Evolutionary conservation across 768 basidiomycete species (phyloP), one percentile per base, ranked within the genome.

Genomic region (Gloeostereum incarnatum): DNA sequence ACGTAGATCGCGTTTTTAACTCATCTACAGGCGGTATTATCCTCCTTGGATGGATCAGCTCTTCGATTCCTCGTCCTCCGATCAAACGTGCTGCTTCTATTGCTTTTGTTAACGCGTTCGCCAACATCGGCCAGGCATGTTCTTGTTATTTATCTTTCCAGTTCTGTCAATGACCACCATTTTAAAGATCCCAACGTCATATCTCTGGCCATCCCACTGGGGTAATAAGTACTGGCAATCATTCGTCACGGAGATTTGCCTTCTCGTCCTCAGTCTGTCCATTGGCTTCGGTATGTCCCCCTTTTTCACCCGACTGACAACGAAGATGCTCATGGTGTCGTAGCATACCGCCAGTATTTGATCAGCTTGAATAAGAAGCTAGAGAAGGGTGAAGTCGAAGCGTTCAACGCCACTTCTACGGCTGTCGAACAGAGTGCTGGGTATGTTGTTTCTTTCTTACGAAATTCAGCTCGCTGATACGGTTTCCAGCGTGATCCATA

Each of bases 1-100:
- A 21, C 9, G 29, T n/a, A n/a, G n/a, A n/a, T n/a, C 48, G 38
- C 13, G 45, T 49, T 20, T 35, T 50, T 13, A 43, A 45, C 31
- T 31, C 33, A 2, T 69, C 68, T 36, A 54, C 69, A 1, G 73
- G 69, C 7, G 75, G 72, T 52, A 64, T 80, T 49, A 61, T 65
- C 33, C 69, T 78, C 18, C 42, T 54, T 9, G 50, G 49, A 4
- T 58, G 54, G 55, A 47, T 49, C 24, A 47, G 49, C 34, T 47
- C 54, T 22, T 52, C 55, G 9, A 49, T 86, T 59, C 69, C 78
- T 9, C 66, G 69, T 10, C 75, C 83, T 13, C 65, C 79, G 8
- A 69, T 77, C 17, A 83, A 83, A 55, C 71, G 81, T 8, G 74
- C 79, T 6, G 74, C 81, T 19, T 73, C 78, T 11, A 62, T 85